Evolutionary conservation across 257 asterid genomes (phyloP).

Genomic region (Salvia miltiorrhiza): DNA sequence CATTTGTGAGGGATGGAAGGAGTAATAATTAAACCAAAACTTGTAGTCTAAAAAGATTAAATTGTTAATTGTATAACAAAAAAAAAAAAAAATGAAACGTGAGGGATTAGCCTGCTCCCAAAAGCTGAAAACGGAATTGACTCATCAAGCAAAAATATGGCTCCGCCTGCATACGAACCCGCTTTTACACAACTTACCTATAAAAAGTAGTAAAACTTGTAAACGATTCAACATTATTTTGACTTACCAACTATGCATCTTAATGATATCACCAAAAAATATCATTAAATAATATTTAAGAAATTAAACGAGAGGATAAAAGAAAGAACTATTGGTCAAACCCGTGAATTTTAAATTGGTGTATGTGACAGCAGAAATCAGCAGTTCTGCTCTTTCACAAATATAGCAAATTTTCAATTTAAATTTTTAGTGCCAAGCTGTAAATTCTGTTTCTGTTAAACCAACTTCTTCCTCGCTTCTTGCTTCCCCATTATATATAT

Average conservation of each 20-base stretch:
- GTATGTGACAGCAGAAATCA: slow-evolving; percentile 3
- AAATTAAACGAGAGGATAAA: neutral
- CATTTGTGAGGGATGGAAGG: too few relatives aligned
- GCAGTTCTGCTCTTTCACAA: slow-evolving; percentile 12
- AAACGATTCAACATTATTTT: neutral
- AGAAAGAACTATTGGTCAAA: neutral
- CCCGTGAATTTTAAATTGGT: slow-evolving; percentile 6
- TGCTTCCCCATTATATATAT: slow-evolving; percentile 8
- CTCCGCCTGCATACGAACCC: slow-evolving; percentile 6
- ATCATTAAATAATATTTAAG: neutral
- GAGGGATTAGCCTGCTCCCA: neutral
- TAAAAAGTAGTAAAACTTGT: neutral
- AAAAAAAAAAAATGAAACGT: neutral
- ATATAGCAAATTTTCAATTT: neutral
- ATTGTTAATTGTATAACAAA: too few relatives aligned
- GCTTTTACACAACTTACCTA: neutral
- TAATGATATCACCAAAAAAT: too few relatives aligned
- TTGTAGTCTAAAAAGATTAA: too few relatives aligned
- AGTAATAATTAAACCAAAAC: too few relatives aligned
- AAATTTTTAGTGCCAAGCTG: slow-evolving; percentile 12
- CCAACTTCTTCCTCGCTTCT: slow-evolving; percentile 13
- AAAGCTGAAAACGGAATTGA: neutral
- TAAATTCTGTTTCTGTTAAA: neutral
- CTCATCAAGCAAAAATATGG: neutral
- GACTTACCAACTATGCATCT: neutral